These are phyloP conservation scores for Panicum hallii DNA, from an alignment of 202 grass and related monocot genomes.

Conservation along the genomic window DNA sequence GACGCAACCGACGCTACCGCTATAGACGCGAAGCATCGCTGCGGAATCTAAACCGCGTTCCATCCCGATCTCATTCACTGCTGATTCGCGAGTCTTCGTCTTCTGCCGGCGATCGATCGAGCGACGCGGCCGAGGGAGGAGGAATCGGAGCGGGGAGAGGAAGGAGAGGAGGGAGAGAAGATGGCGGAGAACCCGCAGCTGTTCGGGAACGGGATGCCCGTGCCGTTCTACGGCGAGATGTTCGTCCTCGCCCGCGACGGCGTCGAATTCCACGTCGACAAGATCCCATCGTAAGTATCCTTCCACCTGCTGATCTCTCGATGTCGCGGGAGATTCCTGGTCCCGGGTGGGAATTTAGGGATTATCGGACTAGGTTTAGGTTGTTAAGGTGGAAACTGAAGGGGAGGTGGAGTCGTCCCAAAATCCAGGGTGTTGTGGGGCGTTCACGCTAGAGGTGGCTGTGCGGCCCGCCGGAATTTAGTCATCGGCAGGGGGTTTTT, in stretches of 20 bases:
- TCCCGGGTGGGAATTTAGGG: neutral
- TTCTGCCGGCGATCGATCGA: conserved; percentile 33
- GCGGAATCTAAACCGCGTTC: conserved; percentile 11
- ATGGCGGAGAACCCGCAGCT: conserved; percentile 98
- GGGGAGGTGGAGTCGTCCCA: neutral
- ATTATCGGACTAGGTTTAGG: neutral
- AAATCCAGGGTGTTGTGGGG: neutral
- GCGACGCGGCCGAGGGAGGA: neutral
- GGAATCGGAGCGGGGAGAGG: neutral
- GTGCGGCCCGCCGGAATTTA: neutral
- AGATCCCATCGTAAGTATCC: conserved; percentile 74
- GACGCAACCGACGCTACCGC: conserved; percentile 17
- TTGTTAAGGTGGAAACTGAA: neutral
- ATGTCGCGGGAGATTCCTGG: neutral
- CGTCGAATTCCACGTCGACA: conserved; percentile 95
- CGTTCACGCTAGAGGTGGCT: neutral
- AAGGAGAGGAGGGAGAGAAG: neutral
- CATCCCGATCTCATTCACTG: neutral
- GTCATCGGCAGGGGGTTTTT: neutral
- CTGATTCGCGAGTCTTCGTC: neutral
- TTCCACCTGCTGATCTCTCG: neutral
- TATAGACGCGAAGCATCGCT: neutral
- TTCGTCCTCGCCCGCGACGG: conserved; percentile 91
- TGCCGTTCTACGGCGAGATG: conserved; percentile 88
- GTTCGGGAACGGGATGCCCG: conserved; percentile 86